These are phyloP conservation scores for Cladosporium oxysporum DNA, from an alignment of 2,329 filamentous ascomycete genomes.

Conservation along the genomic window DNA sequence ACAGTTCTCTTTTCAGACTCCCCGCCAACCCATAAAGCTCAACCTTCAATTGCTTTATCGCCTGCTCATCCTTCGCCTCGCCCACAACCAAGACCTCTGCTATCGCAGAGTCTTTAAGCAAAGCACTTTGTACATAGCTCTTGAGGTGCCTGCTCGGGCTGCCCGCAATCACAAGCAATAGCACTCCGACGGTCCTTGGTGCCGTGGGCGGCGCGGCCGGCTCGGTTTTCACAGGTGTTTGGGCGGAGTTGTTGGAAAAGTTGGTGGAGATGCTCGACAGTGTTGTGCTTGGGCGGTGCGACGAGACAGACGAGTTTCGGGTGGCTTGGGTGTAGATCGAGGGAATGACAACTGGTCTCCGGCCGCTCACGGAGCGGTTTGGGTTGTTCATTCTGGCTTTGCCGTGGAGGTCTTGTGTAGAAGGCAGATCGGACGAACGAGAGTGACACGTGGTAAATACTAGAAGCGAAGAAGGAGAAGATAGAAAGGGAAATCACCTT, in stretches of 20 bases:
- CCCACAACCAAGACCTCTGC: slow-evolving; percentile 13
- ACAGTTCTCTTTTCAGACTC: slow-evolving; percentile 28
- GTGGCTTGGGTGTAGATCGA: slow-evolving; percentile 13
- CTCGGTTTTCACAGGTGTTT: background rate
- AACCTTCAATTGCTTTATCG: slow-evolving; percentile 30
- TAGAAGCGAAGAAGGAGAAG: background rate
- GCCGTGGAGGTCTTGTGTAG: background rate
- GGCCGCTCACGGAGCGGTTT: slow-evolving; percentile 7
- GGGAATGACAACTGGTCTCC: slow-evolving; percentile 10
- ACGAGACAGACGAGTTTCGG: background rate
- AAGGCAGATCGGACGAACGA: background rate
- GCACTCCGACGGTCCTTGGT: background rate
- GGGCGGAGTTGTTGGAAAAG: background rate
- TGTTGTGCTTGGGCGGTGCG: slow-evolving; percentile 6
- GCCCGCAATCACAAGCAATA: slow-evolving; percentile 16
- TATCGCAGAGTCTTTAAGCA: background rate
- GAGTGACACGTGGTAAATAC: background rate
- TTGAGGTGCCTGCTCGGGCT: slow-evolving; percentile 10
- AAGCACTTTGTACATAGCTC: slow-evolving; percentile 12
- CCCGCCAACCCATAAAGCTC: slow-evolving; percentile 27
- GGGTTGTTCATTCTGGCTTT: background rate
- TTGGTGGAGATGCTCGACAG: slow-evolving; percentile 15
- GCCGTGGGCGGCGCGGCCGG: background rate
- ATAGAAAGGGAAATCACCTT: background rate
- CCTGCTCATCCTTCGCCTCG: slow-evolving; percentile 21